A percentile compares a stretch with the other conserved stretches of the same genome.
These are phyloP conservation scores for Sicyos edulis DNA, from an alignment of 306 rosid species.

Conservation along the genomic window DNA sequence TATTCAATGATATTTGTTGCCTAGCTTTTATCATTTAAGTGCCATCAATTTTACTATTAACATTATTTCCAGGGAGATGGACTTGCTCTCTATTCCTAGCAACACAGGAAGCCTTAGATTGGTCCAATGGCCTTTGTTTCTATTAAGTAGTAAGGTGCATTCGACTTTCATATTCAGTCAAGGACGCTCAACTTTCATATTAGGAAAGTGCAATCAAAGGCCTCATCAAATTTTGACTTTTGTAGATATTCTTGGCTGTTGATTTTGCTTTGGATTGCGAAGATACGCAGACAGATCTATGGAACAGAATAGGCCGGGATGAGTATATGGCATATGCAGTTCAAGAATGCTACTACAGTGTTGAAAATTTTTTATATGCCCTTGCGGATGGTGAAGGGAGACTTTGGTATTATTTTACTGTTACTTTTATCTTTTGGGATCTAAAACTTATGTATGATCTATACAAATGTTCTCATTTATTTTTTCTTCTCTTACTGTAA, in stretches of 20 bases:
- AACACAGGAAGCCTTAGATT: constrained; percentile 78
- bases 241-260: constrained; percentile 80
- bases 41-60: constrained; percentile 8
- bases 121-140: constrained; percentile 99
- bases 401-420: constrained; percentile 57
- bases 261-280: constrained; percentile 93
- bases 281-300: constrained; percentile 76
- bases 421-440: constrained; percentile 18
- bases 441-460: constrained; percentile 5
- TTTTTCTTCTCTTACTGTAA: neutral
- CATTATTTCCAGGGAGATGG: constrained; percentile 73
- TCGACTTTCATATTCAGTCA: neutral
- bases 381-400: constrained; percentile 80
- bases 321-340: constrained; percentile 97
- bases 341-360: constrained; percentile 70
- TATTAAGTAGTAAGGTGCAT: constrained; percentile 86
- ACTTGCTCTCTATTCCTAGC: constrained; percentile 82
- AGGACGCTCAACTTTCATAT: neutral
- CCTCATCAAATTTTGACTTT: constrained; percentile 18
- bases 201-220: constrained; percentile 11
- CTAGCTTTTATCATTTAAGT: constrained; percentile 11
- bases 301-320: constrained; percentile 81
- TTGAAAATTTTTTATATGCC: constrained; percentile 76
- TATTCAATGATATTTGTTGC: constrained; percentile 7
- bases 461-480: constrained; percentile 14